These are phyloP conservation scores for Chlorociboria aeruginascens DNA, from an alignment of 495 filamentous ascomycete species.

Conservation along the genomic window DNA sequence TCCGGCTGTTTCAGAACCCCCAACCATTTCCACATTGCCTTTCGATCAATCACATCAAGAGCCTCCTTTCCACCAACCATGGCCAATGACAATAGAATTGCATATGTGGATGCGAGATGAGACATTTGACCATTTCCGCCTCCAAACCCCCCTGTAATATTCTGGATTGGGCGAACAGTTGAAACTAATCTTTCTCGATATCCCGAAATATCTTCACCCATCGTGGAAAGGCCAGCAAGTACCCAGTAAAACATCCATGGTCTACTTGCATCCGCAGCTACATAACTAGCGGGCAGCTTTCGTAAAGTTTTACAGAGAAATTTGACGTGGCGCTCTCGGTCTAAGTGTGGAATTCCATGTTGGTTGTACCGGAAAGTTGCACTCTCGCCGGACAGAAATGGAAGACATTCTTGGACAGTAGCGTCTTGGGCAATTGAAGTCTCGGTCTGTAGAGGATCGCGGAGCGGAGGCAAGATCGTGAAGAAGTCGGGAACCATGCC, in stretches of 20 bases:
- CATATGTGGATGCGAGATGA: conserved; percentile 82
- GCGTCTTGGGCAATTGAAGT: conserved; percentile 56
- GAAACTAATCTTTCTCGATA: conserved; percentile 57
- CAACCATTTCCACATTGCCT: conserved; percentile 81
- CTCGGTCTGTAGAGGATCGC: conserved; percentile 54
- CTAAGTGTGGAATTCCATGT: conserved; percentile 61
- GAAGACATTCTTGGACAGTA: conserved; percentile 55
- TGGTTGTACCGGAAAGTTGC: conserved; percentile 35
- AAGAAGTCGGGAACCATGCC: conserved; percentile 48
- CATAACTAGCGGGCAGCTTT: conserved; percentile 51
- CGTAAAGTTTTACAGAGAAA: conserved; percentile 60
- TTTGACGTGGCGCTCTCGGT: conserved; percentile 55
- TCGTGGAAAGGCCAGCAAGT: conserved; percentile 53
- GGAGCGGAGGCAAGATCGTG: conserved; percentile 46
- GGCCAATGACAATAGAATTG: conserved; percentile 62
- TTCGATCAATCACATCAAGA: conserved; percentile 65
- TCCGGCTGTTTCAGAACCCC: conserved; percentile 69
- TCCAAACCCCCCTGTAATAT: conserved; percentile 76
- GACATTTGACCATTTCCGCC: conserved; percentile 85
- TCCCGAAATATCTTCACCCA: conserved; percentile 62
- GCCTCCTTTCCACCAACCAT: conserved; percentile 64
- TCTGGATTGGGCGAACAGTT: conserved; percentile 71
- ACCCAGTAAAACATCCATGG: conserved; percentile 95
- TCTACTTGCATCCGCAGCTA: conserved; percentile 64
- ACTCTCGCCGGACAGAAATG: conserved; percentile 44